Evolutionary conservation across 805 yeast species (phyloP).

Genomic region (Suhomyces tanzawaensis): DNA sequence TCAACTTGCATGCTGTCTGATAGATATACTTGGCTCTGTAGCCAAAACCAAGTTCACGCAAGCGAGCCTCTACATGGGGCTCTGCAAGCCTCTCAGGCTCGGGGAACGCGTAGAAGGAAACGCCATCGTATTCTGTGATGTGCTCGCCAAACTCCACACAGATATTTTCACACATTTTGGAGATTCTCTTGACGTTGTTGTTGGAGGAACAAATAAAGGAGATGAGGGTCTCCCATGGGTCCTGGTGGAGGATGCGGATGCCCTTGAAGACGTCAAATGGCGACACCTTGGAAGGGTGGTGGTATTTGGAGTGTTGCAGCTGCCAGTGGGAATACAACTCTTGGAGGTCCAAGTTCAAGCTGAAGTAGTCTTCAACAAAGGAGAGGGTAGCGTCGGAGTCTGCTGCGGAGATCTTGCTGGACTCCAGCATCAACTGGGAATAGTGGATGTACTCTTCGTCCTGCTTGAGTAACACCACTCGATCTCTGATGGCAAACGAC

Average conservation of each 20-base stretch:
- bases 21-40: constrained; percentile 88
- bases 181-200: constrained; percentile 89
- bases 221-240: constrained; percentile 93
- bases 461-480: constrained; percentile 66
- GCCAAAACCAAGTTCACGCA: constrained; percentile 70
- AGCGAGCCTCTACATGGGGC: constrained; percentile 36
- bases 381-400: constrained; percentile 30
- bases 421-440: constrained; percentile 33
- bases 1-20: constrained; percentile 64
- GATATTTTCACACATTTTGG: constrained; percentile 84
- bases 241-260: constrained; percentile 82
- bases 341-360: constrained; percentile 54
- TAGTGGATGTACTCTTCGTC: constrained; percentile 51
- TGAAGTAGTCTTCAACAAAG: constrained; percentile 66
- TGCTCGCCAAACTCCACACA: constrained; percentile 66
- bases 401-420: background rate
- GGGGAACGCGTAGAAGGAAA: constrained; percentile 73
- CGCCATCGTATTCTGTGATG: constrained; percentile 52
- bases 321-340: constrained; percentile 64
- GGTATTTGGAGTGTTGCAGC: constrained; percentile 38
- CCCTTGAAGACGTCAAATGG: constrained; percentile 54
- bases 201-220: constrained; percentile 95
- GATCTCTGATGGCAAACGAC: constrained; percentile 60
- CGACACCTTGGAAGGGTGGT: constrained; percentile 11
- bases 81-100: constrained; percentile 47